These are phyloP conservation scores for Alternaria tenuissima DNA, from an alignment of 2,329 filamentous ascomycete genomes.

Conservation along the genomic window DNA sequence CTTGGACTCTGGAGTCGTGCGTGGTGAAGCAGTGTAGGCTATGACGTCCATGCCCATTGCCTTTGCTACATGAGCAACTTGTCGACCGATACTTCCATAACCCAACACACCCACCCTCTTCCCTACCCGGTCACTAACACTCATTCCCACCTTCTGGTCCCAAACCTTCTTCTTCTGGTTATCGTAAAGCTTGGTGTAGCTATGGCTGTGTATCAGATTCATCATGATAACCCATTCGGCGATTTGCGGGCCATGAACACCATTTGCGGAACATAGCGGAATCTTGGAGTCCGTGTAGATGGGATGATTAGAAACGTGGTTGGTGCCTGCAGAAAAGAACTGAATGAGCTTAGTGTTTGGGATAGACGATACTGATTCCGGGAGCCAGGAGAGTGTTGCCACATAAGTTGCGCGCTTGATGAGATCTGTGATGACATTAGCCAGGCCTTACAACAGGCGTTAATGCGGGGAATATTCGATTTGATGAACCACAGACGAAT, in stretches of 20 bases:
- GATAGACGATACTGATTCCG: conserved; percentile 45
- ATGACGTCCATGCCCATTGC: conserved; percentile 76
- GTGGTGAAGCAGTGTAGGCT: conserved; percentile 76
- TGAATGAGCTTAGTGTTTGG: conserved; percentile 62
- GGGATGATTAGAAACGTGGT: conserved; percentile 62
- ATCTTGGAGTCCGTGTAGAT: conserved; percentile 63
- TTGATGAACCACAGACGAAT: background rate
- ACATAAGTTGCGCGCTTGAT: conserved; percentile 57
- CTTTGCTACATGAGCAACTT: conserved; percentile 65
- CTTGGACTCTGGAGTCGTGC: conserved; percentile 70
- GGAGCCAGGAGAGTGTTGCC: conserved; percentile 58
- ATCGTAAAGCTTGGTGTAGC: conserved; percentile 63
- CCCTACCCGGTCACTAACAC: conserved; percentile 64
- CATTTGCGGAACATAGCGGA: conserved; percentile 62
- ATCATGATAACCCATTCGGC: conserved; percentile 73
- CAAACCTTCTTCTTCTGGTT: conserved; percentile 66
- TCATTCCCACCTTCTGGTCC: conserved; percentile 50
- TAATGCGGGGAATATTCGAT: background rate
- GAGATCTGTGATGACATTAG: conserved; percentile 39
- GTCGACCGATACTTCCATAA: conserved; percentile 69
- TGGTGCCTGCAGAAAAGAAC: conserved; percentile 65
- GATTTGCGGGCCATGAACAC: conserved; percentile 70
- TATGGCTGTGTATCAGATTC: conserved; percentile 64
- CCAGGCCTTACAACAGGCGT: background rate
- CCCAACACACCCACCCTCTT: conserved; percentile 67